These are phyloP conservation scores for Rosa lucieae DNA, from an alignment of 306 rosid genomes.

Conservation along the genomic window DNA sequence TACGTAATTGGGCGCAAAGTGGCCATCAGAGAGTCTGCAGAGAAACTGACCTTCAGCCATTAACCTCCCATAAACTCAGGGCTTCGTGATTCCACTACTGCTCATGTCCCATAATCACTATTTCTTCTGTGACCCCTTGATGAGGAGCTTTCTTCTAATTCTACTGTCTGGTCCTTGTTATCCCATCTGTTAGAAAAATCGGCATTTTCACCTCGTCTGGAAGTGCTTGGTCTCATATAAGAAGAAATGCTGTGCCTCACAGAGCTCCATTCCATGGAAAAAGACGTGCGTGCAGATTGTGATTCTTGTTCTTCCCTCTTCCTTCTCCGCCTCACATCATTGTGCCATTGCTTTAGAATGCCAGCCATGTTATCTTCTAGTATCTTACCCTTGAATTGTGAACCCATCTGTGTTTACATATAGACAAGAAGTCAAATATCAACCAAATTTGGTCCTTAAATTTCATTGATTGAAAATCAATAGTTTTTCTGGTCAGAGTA, in stretches of 20 bases:
- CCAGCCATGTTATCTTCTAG: constrained; percentile 32
- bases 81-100: neutral
- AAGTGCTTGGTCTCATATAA: neutral
- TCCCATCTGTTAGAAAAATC: constrained; percentile 4
- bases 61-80: constrained; percentile 5
- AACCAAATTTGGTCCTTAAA: neutral
- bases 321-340: constrained; percentile 39
- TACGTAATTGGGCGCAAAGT: neutral
- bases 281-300: constrained; percentile 20
- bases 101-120: neutral
- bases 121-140: constrained; percentile 13
- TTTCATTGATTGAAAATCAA: neutral
- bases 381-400: constrained; percentile 37
- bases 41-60: neutral
- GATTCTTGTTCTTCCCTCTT: constrained; percentile 11
- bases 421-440: neutral
- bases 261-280: constrained; percentile 35
- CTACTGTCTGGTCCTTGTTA: constrained; percentile 11
- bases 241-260: constrained; percentile 20
- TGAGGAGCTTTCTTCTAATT: constrained; percentile 14
- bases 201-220: constrained; percentile 15
- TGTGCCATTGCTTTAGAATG: constrained; percentile 33
- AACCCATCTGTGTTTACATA: constrained; percentile 40
- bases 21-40: neutral
- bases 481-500: neutral